Conservation (phyloP, 495 filamentous ascomycete species). For the Pseudevernia furfuracea region DNA sequence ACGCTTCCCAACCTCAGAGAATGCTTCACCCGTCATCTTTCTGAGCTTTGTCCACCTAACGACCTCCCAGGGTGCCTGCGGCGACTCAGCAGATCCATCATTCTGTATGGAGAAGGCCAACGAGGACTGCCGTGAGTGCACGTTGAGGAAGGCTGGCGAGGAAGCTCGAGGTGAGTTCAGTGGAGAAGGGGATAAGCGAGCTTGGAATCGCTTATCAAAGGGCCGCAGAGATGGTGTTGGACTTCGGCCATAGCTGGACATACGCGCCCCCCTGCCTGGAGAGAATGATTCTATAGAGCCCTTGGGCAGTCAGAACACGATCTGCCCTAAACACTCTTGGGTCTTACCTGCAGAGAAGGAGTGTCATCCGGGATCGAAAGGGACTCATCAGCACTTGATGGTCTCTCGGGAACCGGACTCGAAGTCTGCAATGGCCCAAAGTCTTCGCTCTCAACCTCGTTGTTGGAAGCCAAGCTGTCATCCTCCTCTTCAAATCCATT, state of each 20-base stretch:
- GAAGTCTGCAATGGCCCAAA: slow-evolving; percentile 8
- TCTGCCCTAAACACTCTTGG: slow-evolving; percentile 3
- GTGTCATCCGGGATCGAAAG: slow-evolving; percentile 80
- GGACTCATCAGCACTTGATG: slow-evolving; percentile 41
- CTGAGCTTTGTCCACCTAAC: slow-evolving; percentile 91
- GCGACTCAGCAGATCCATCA: slow-evolving; percentile 54
- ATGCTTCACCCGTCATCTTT: slow-evolving; percentile 79
- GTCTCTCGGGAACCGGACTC: slow-evolving; percentile 18
- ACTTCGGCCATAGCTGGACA: slow-evolving; percentile 41
- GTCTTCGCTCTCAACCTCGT: slow-evolving; percentile 3
- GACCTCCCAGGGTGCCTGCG: slow-evolving; percentile 83
- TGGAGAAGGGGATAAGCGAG: slow-evolving; percentile 62
- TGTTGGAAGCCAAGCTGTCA: slow-evolving; percentile 9
- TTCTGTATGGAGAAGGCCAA: slow-evolving; percentile 48
- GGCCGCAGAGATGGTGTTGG: slow-evolving; percentile 80
- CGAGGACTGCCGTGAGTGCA: slow-evolving; percentile 73
- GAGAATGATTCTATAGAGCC: slow-evolving; percentile 71
- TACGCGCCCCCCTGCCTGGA: slow-evolving; percentile 54
- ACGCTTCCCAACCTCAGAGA: slow-evolving; percentile 90
- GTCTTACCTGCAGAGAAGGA: slow-evolving; percentile 72
- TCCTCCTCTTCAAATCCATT: slow-evolving; percentile 17
- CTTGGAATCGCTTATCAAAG: slow-evolving; percentile 90
- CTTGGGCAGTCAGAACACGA: slow-evolving; percentile 37
- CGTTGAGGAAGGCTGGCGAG: slow-evolving; percentile 70
- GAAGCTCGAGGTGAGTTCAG: slow-evolving; percentile 54